Conservation (phyloP, 176 grass and related monocot species). For the Triticum turgidum region DNA sequence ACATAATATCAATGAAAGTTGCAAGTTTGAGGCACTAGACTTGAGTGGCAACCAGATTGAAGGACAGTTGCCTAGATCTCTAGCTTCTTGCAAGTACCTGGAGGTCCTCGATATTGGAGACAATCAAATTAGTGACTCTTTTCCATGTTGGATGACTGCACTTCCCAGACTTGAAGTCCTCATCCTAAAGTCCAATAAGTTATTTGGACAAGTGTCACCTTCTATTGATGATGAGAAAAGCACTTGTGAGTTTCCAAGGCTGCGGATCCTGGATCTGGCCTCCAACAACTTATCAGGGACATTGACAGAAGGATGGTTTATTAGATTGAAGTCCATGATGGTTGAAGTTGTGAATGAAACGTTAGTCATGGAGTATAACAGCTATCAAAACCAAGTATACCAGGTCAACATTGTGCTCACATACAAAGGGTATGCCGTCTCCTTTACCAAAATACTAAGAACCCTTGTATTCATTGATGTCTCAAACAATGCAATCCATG, state of each 20-base stretch:
- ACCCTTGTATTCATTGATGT: slow-evolving; percentile 14
- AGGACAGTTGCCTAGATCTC: no score
- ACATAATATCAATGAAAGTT: no score
- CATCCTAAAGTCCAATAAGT: no score
- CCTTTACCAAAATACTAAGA: background rate
- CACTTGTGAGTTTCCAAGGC: background rate
- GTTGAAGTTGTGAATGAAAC: background rate
- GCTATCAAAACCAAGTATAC: background rate
- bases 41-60: no score
- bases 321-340: background rate
- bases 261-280: background rate
- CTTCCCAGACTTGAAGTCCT: no score
- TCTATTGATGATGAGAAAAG: background rate
- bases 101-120: no score
- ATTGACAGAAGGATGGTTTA: background rate
- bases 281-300: background rate
- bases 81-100: no score
- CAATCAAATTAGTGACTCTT: no score
- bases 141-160: no score
- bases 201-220: no score
- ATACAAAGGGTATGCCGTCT: background rate
- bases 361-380: background rate
- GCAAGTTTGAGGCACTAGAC: no score
- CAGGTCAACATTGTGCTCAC: background rate
- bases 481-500: slow-evolving; percentile 16